Evolutionary conservation across 345 rosid species (phyloP), one percentile per base, ranked within the genome.

Genomic region (Arabis hirsuta): DNA sequence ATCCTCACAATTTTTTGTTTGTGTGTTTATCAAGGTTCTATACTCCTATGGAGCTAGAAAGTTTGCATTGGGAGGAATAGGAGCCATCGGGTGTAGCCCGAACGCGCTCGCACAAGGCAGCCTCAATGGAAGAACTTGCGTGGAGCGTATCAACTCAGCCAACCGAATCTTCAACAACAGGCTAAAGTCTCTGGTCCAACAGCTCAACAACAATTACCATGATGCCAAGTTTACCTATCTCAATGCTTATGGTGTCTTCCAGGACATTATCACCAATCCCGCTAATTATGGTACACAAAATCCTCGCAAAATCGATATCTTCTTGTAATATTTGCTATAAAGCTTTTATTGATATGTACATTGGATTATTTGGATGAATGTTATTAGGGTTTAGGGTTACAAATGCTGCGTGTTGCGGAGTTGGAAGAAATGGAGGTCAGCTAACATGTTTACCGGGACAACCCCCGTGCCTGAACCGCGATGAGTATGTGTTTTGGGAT

Each of bases 71-170:
- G 79, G 84, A 24, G 97, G 98, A 26, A 67, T 91, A 9, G 98
- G 98, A 9, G 88, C 83, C 62, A 80, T 91, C 10, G 98, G 98
- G 0, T 94, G 98, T 88, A 89, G 88, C 81, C 98, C 97, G 4
- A 91, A 80, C 65, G 78, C 84, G 36, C 45, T 94, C 60, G 89
- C 96, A 60, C 87, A 79, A 43, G 85, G 79, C 34, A 86, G 95
- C 56, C 81, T 77, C 1, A 88, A 89, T 59, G 89, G 95, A 1
- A 80, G 51, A 62, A 88, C 97, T 27, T 86, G 98, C 44, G 95
- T 82, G 24, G 51, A 56, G 26, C 72, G 76, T 29, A 72, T 94
- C 58, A 91, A 94, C 76, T 36, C 64, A 2, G 90, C 98, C 5
- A 85, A 82, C 73, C 84, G 84, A 66, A 81, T 89, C 29, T 94